Evolutionary conservation across 2,329 filamentous ascomycete species (phyloP).

Genomic region (Albophoma yamanashiensis): DNA sequence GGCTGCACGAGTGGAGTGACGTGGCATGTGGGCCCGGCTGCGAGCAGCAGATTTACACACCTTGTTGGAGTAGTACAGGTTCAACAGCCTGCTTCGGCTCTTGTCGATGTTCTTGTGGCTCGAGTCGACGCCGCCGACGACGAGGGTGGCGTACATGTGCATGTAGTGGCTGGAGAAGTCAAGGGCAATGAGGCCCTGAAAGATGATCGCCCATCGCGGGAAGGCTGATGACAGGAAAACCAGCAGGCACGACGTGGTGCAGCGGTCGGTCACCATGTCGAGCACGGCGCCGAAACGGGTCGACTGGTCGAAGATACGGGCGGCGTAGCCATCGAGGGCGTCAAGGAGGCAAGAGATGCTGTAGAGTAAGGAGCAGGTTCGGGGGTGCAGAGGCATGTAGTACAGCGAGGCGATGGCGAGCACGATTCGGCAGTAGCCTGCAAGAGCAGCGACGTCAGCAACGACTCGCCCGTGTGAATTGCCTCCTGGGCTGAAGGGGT

Average conservation of each 20-base stretch:
- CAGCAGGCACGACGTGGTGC: slow-evolving; percentile 88
- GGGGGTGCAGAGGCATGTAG: slow-evolving; percentile 98
- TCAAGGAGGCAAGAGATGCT: slow-evolving; percentile 91
- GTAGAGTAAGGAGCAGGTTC: slow-evolving; percentile 86
- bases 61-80: slow-evolving; percentile 96
- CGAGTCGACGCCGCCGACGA: slow-evolving; percentile 68
- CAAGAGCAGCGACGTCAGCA: slow-evolving; percentile 7
- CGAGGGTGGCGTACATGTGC: slow-evolving; percentile 95
- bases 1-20: not conserved
- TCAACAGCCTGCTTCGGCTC: slow-evolving; percentile 77
- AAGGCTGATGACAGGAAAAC: slow-evolving; percentile 94
- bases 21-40: not conserved
- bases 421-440: slow-evolving; percentile 68
- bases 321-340: slow-evolving; percentile 89
- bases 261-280: slow-evolving; percentile 98
- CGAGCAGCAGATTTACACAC: slow-evolving; percentile 38
- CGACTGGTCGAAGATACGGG: slow-evolving; percentile 68
- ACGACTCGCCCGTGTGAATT: not conserved
- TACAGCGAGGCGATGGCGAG: slow-evolving; percentile 86
- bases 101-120: slow-evolving; percentile 93
- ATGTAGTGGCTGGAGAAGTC: slow-evolving; percentile 97
- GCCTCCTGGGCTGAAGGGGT: not conserved
- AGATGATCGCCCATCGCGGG: slow-evolving; percentile 85
- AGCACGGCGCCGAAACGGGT: slow-evolving; percentile 94
- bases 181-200: slow-evolving; percentile 85